A percentile compares a stretch with the other conserved stretches of the same genome.
phyloP scores from a whole-genome alignment of 371 early-diverging fungal species.

The Fennellomyces sp. region DNA sequence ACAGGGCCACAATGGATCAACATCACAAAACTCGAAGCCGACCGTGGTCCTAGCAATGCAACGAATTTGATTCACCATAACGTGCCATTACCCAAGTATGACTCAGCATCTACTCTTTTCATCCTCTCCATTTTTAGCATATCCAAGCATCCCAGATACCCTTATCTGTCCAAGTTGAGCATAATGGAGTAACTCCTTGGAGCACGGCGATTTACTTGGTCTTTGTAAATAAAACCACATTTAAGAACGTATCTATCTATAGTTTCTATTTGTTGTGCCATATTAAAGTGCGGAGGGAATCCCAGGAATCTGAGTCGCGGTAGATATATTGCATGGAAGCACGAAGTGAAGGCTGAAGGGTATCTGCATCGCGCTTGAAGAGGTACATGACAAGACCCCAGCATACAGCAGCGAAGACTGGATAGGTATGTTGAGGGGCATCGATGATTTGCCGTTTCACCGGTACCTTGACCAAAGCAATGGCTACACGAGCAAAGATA shows the following conservation, averaged over 20 bases:
- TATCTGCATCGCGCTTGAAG: conserved; percentile 86
- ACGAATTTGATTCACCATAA: too few relatives aligned
- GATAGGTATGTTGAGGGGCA: conserved; percentile 81
- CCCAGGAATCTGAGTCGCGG: conserved; percentile 84
- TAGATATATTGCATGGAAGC: conserved; percentile 95
- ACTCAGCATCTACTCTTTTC: too few relatives aligned
- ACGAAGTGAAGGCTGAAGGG: conserved; percentile 91
- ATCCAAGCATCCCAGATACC: too few relatives aligned
- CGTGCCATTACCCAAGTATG: too few relatives aligned
- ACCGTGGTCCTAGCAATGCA: too few relatives aligned
- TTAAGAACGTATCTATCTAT: not conserved
- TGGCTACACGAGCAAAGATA: conserved; percentile 87
- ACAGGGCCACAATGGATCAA: too few relatives aligned
- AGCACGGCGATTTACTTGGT: too few relatives aligned
- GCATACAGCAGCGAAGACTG: conserved; percentile 90
- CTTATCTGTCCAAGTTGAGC: too few relatives aligned
- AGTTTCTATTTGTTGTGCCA: conserved; percentile 85
- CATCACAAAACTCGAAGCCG: too few relatives aligned
- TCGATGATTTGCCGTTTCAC: conserved; percentile 72
- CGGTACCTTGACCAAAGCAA: conserved; percentile 85
- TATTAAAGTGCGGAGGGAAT: conserved; percentile 73
- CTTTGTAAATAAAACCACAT: too few relatives aligned
- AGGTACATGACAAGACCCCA: conserved; percentile 97
- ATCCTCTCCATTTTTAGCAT: too few relatives aligned
- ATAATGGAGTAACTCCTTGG: too few relatives aligned